Conservation (phyloP, 257 asterid genomes). For the Fraxinus anomala region DNA sequence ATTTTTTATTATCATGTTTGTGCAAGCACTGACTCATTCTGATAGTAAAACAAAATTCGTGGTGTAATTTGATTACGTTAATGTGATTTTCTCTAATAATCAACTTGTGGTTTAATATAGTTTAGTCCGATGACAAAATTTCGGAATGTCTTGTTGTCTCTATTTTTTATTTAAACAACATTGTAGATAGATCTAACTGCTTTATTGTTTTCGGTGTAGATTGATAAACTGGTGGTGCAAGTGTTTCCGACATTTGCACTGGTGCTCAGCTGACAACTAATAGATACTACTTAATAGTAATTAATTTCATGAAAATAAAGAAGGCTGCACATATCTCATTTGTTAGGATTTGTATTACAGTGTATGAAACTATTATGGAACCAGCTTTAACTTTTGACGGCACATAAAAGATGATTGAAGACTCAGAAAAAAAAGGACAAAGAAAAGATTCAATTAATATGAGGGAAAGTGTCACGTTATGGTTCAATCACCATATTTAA, state of each 20-base stretch:
- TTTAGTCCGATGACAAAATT: neutral
- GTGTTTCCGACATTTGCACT: neutral
- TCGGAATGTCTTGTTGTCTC: neutral
- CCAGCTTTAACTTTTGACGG: neutral
- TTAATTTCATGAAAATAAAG: slow-evolving; percentile 1
- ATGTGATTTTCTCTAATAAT: neutral
- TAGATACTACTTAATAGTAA: neutral
- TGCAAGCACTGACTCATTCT: neutral
- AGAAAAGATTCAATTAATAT: neutral
- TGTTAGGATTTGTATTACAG: neutral
- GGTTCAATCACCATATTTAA: slow-evolving; percentile 6
- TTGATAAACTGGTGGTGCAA: slow-evolving; percentile 3
- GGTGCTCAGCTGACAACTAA: slow-evolving; percentile 14
- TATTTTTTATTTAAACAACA: neutral
- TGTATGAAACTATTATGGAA: neutral
- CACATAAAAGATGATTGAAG: neutral
- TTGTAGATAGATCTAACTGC: neutral
- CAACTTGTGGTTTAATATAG: neutral
- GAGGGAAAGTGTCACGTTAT: slow-evolving; percentile 8
- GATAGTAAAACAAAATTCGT: neutral
- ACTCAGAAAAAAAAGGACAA: neutral
- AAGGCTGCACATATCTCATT: slow-evolving; percentile 6
- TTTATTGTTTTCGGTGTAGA: neutral
- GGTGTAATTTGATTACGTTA: neutral
- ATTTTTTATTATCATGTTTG: neutral